These are phyloP conservation scores for Vigna trinervia DNA, from an alignment of 306 rosid genomes.

Conservation along the genomic window DNA sequence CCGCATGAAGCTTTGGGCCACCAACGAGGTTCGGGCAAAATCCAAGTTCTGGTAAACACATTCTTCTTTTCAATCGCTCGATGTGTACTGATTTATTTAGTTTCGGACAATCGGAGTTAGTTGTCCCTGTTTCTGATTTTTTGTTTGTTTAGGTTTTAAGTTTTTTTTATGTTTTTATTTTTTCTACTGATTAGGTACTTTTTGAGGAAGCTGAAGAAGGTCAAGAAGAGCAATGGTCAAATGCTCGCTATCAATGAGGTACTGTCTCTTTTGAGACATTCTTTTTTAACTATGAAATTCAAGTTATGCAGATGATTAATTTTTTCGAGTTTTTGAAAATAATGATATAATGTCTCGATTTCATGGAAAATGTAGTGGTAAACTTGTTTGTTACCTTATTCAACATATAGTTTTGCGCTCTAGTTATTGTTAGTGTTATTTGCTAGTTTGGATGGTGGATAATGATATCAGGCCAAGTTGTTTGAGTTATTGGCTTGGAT, in stretches of 20 bases:
- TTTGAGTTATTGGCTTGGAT: too few relatives aligned
- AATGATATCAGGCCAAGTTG: too few relatives aligned
- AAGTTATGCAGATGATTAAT: background rate
- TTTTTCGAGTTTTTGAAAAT: background rate
- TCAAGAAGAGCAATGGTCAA: slow-evolving; percentile 95
- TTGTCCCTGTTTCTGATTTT: background rate
- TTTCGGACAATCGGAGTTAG: background rate
- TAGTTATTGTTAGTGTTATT: too few relatives aligned
- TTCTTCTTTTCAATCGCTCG: background rate
- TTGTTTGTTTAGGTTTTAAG: background rate
- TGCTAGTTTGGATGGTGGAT: too few relatives aligned
- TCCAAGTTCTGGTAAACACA: slow-evolving; percentile 81
- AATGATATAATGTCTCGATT: background rate
- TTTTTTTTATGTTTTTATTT: background rate
- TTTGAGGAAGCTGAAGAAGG: slow-evolving; percentile 86
- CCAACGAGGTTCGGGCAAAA: slow-evolving; percentile 96
- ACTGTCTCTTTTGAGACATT: background rate
- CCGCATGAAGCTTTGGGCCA: slow-evolving; percentile 96
- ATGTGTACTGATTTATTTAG: background rate
- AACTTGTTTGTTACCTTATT: background rate
- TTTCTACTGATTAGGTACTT: slow-evolving; percentile 65
- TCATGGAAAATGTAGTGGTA: too few relatives aligned
- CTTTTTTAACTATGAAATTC: background rate
- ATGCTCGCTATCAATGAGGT: slow-evolving; percentile 73
- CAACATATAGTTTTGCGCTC: too few relatives aligned